Base-by-base conservation (phyloP, 2,329 filamentous ascomycete species). In the Orbilia brochopaga region DNA sequence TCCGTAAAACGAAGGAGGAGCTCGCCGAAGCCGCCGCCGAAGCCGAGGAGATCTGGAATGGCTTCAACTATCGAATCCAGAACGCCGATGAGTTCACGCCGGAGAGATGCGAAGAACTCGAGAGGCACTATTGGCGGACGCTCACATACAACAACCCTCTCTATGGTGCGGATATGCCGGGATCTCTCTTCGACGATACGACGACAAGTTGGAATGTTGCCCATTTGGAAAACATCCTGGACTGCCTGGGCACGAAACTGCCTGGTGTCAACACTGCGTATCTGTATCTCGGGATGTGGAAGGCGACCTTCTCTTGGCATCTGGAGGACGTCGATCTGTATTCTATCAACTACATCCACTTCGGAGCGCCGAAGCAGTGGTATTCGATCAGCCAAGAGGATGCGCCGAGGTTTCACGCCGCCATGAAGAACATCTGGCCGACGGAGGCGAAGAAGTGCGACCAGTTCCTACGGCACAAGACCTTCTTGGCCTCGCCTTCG, bases 291-390 rank as follows among this genome's bases (percentile, higher is more conserved):
- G 94, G 94, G 48, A 99, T 99, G 94, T 99, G 94, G 94, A 97
- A 97, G 80, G 93, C 94, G 11, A 97, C 94, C 0, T 99, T 99
- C 79, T 94, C 94, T 7, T 99, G 94, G 94, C 94, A 99, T 84
- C 82, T 99, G 59, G 94, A 99, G 79, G 94, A 99, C 79, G 93
- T 99, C 46, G 94, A 99, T 81, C 85, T 99, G 2, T 99, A 99
- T 86, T 97, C 92, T 79, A 99, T 99, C 84, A 99, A 99, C 81
- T 99, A 97, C 79, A 92, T 99, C 69, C 94, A 99, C 78, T 99
- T 99, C 79, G 94, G 94, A 61, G 94, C 94, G 1, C 94, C 94
- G 0, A 99, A 99, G 81, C 94, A 99, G 79, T 99, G 94, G 94
- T 99, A 99, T 81, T 97, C 92, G 80, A 97, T 99, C 75, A 96